phyloP scores from a whole-genome alignment of 352 stramenopile genomes.

The Globisporangium alternatum region DNA sequence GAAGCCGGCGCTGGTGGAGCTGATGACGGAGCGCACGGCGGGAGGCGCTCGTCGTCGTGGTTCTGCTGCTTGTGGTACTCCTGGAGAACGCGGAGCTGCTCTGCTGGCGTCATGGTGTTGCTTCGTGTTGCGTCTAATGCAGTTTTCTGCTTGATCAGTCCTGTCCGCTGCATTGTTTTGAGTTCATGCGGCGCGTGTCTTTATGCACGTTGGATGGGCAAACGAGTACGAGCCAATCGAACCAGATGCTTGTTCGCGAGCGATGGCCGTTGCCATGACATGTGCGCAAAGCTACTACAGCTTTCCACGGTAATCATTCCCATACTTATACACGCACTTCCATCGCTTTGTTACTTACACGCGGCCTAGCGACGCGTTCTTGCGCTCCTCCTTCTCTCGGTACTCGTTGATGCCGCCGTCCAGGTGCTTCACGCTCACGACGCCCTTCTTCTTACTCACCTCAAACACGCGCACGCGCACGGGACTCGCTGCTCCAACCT shows the following conservation, averaged over 20 bases:
- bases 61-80: background rate
- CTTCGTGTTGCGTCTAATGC: background rate
- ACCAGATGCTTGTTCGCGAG: too few relatives aligned
- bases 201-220: too few relatives aligned
- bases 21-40: conserved; percentile 11
- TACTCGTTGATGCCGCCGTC: conserved; percentile 33
- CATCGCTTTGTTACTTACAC: conserved; percentile 21
- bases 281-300: too few relatives aligned
- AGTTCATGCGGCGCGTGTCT: too few relatives aligned
- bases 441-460: conserved; percentile 45
- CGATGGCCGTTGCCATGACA: too few relatives aligned
- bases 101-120: background rate
- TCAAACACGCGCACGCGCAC: conserved; percentile 38
- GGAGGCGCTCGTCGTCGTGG: background rate
- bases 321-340: too few relatives aligned
- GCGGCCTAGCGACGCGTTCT: conserved; percentile 37
- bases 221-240: too few relatives aligned
- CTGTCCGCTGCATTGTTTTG: too few relatives aligned
- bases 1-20: conserved; percentile 35
- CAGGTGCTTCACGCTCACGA: conserved; percentile 34
- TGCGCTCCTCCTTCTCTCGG: conserved; percentile 38
- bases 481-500: conserved; percentile 1
- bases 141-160: too few relatives aligned
- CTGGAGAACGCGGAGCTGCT: background rate
- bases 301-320: too few relatives aligned